Evolutionary conservation across 768 basidiomycete genomes (phyloP).

Genomic region (Suillus bovinus): DNA sequence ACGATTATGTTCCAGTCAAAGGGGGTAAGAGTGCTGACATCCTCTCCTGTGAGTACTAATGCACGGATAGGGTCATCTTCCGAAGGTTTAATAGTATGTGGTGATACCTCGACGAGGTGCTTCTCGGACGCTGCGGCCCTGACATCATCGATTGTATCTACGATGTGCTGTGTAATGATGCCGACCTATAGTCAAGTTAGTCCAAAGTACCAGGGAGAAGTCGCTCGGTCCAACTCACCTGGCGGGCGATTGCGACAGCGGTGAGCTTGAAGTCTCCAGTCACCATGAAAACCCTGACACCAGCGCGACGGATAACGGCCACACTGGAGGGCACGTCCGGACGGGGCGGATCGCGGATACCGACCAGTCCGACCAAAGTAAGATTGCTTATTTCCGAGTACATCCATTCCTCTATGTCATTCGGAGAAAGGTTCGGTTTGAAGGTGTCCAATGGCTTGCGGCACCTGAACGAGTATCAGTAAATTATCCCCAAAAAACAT

Average conservation of each 20-base stretch:
- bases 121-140: slow-evolving; percentile 18
- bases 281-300: slow-evolving; percentile 56
- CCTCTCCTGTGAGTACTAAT: slow-evolving; percentile 46
- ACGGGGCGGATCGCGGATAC: slow-evolving; percentile 58
- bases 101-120: slow-evolving; percentile 17
- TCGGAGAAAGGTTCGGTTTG: slow-evolving; percentile 26
- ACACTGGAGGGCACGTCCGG: slow-evolving; percentile 50
- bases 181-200: slow-evolving; percentile 33
- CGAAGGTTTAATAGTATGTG: slow-evolving; percentile 34
- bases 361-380: slow-evolving; percentile 51
- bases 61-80: slow-evolving; percentile 39
- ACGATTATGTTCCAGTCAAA: slow-evolving; percentile 42
- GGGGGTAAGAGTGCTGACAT: slow-evolving; percentile 37
- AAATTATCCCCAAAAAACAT: not conserved
- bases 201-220: slow-evolving; percentile 8
- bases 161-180: slow-evolving; percentile 39
- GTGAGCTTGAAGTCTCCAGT: slow-evolving; percentile 59
- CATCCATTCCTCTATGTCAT: slow-evolving; percentile 40
- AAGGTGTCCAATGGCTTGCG: slow-evolving; percentile 31
- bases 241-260: slow-evolving; percentile 49
- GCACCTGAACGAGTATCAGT: slow-evolving; percentile 20
- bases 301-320: slow-evolving; percentile 46
- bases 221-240: slow-evolving; percentile 33
- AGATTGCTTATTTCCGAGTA: slow-evolving; percentile 39
- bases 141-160: slow-evolving; percentile 37